Evolutionary conservation across 2,329 filamentous ascomycete genomes (phyloP).

Genomic region (Penicillium paneum): DNA sequence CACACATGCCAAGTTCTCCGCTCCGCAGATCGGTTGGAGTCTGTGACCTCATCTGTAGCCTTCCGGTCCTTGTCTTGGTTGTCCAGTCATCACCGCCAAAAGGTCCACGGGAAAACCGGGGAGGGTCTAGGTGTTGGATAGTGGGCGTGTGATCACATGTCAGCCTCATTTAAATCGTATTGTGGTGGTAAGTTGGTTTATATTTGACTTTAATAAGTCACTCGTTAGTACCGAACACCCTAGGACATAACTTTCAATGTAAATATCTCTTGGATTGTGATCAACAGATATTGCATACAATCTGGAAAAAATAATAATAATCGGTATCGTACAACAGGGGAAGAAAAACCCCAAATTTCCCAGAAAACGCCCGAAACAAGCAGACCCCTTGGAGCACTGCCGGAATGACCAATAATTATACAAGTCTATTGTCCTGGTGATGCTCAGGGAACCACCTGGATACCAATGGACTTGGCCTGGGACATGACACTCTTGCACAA

Average conservation of each 20-base stretch:
- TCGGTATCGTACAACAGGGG: constrained; percentile 22
- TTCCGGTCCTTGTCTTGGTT: background rate
- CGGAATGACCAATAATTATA: constrained; percentile 6
- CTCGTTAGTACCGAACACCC: background rate
- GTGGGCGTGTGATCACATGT: background rate
- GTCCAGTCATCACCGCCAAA: background rate
- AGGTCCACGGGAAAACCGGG: background rate
- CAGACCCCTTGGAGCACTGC: background rate
- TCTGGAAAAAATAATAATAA: constrained; percentile 9
- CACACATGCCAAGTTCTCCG: constrained; percentile 5
- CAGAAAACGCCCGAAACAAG: constrained; percentile 24
- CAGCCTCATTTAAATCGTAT: background rate
- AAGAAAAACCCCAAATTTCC: constrained; percentile 8
- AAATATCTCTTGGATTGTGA: constrained; percentile 11
- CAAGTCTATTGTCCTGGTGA: background rate
- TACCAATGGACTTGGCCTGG: constrained; percentile 72
- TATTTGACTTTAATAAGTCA: background rate
- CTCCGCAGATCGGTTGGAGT: background rate
- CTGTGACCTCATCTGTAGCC: background rate
- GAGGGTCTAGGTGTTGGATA: background rate
- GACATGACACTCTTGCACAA: constrained; percentile 71
- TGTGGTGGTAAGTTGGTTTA: background rate
- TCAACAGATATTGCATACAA: constrained; percentile 26
- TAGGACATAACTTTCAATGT: background rate
- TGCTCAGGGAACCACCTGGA: constrained; percentile 63